phyloP scores from a whole-genome alignment of 371 early-diverging fungal species.

The Circinella minor region DNA sequence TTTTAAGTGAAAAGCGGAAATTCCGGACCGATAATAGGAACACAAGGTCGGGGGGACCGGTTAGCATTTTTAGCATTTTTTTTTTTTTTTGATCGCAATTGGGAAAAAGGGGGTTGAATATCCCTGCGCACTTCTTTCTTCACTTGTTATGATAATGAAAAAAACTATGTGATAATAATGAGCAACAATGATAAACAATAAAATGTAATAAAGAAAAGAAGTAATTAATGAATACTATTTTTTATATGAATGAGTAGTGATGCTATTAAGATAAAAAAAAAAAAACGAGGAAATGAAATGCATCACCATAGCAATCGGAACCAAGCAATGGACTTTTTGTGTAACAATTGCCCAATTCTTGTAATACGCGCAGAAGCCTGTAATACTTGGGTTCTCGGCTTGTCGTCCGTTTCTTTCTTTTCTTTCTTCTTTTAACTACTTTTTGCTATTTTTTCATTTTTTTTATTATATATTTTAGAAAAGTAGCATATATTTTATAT shows the following conservation, averaged over 20 bases:
- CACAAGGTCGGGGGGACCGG: conserved; percentile 2
- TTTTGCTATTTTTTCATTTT: neutral
- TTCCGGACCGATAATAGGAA: neutral
- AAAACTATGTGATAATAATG: too few species aligned
- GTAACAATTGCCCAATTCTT: conserved; percentile 12
- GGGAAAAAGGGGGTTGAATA: neutral
- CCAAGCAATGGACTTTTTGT: neutral
- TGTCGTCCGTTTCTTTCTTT: conserved; percentile 19
- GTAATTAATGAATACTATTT: too few species aligned
- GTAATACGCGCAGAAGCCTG: conserved; percentile 7
- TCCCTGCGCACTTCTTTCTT: neutral
- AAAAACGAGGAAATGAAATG: too few species aligned
- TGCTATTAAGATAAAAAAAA: too few species aligned
- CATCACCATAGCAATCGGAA: neutral
- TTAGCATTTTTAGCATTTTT: neutral
- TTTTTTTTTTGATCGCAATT: neutral
- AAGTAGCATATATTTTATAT: neutral
- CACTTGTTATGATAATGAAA: too few species aligned
- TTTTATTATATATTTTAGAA: neutral
- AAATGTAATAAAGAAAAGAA: too few species aligned
- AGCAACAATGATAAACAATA: too few species aligned
- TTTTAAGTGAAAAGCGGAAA: neutral
- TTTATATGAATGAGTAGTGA: too few species aligned
- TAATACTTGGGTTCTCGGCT: neutral
- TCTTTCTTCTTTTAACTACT: conserved; percentile 4